Base-by-base conservation (phyloP, 495 filamentous ascomycete genomes). In the Penicillium soppii region DNA sequence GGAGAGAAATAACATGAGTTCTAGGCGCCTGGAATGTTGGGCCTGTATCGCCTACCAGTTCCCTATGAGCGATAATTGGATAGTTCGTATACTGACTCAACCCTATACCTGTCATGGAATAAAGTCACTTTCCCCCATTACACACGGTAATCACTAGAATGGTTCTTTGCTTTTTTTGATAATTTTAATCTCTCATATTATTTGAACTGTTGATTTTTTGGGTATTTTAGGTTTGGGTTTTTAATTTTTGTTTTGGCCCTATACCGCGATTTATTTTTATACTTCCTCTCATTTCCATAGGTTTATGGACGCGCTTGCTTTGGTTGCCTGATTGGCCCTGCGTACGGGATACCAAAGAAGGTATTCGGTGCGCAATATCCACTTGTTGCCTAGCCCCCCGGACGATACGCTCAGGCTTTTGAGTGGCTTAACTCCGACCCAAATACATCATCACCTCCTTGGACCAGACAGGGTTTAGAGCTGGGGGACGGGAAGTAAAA, bases 71-170 rank as follows among this genome's bases (percentile, higher is more conserved):
- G 2, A 4, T 22, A 20, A 50, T 61, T 57, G 58, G 57, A 20
- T 37, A 22, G 49, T 36, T 60, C 53, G 54, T 57, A 57, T 51
- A 29, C 19, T 36, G 25, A 16, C 39, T 20, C 15, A 55, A 36
- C 58, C 53, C 53, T 49, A 62, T 30, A 43, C 48, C 53, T 30
- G 43, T 43, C 41, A 27, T 41, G 51, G 45, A 52, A 35, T 54
- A 57, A 50, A 29, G 29, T 20, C 49, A 45, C 40, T 36, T 36
- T 29, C 41, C 21, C 48, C 43, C 19, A 17, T n/a, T 35, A n/a
- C n/a, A n/a, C n/a, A n/a, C n/a, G n/a, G n/a, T n/a, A n/a, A n/a
- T n/a, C n/a, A n/a, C n/a, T n/a, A n/a, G n/a, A n/a, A n/a, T n/a
- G n/a, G n/a, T n/a, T n/a, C 9, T 27, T 27, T 27, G 25, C 25